Base-by-base conservation (phyloP, 345 rosid genomes). In the Ailanthus altissimus region DNA sequence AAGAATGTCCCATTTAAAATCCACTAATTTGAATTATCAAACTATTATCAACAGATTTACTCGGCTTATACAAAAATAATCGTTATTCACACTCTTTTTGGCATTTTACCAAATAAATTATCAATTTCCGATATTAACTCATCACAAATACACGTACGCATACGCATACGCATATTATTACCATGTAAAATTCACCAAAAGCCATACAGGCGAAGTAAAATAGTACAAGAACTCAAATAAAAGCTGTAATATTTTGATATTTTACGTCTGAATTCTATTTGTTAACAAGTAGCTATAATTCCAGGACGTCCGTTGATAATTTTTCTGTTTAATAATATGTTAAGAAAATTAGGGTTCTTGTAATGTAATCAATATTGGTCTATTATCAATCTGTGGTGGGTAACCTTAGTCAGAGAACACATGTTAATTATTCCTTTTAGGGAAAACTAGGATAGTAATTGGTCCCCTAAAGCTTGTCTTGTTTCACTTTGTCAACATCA, bases 341-440 rank as follows among this genome's bases (percentile, higher is more conserved):
- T 8, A 5, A 53, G 21, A 21, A 65, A n/a, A 42, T 38, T 11
- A 63, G 18, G 6, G 20, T 9, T 43, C 42, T 11, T 20, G 18
- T 42, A 1, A 1, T 9, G 7, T 20, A 20, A 65, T 66, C 2
- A 28, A 5, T 2, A 16, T 60, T 0, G 21, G 1, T 32, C 6
- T 15, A 2, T 2, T 62, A 2, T 8, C 7, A 6, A 4, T 20
- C 0, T 38, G 47, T 9, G 6, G 47, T n/a, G 25, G 13, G 65
- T 20, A 74, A 64, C 21, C 18, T n/a, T 60, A 68, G 78, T 5
- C 75, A 79, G 78, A 67, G 23, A 40, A 28, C 43, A 12, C 75
- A 42, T 60, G 63, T 20, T 60, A 79, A 67, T 57, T 38, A 21
- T 49, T 68, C 75, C 50, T 18, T 49, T 60, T 0, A 6, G 28